phyloP scores from a whole-genome alignment of 345 rosid species.

The Turnera subulata region DNA sequence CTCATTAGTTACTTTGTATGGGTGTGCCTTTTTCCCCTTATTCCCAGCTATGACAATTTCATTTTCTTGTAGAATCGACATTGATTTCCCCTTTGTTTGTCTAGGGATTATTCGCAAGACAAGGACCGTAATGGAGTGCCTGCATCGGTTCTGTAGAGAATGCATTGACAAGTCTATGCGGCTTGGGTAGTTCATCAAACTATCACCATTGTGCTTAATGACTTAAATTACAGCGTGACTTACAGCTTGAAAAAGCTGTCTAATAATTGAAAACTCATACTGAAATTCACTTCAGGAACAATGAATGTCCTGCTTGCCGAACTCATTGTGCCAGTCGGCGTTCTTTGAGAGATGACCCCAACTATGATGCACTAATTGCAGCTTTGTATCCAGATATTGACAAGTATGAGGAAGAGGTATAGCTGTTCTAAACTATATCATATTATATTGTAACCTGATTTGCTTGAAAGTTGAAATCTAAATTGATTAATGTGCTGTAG shows the following conservation, averaged over 20 bases:
- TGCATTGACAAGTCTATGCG: slow-evolving; percentile 88
- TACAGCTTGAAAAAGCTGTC: not conserved
- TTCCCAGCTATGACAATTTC: not conserved
- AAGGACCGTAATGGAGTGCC: slow-evolving; percentile 68
- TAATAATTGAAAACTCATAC: not conserved
- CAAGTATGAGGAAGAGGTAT: slow-evolving; percentile 70
- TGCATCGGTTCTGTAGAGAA: slow-evolving; percentile 42
- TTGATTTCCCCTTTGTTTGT: slow-evolving; percentile 12
- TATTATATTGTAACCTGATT: slow-evolving; percentile 7
- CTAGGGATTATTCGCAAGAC: slow-evolving; percentile 78
- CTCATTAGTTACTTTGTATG: not conserved
- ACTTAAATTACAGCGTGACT: not conserved
- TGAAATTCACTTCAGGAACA: slow-evolving; percentile 51
- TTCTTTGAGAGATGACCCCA: slow-evolving; percentile 78
- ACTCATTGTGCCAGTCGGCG: slow-evolving; percentile 80
- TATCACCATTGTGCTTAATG: slow-evolving; percentile 1
- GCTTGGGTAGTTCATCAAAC: slow-evolving; percentile 33
- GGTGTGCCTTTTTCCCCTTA: not conserved
- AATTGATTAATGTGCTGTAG: slow-evolving; percentile 22
- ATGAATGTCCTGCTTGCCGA: slow-evolving; percentile 89
- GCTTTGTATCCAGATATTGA: slow-evolving; percentile 63
- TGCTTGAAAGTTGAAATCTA: slow-evolving; percentile 6
- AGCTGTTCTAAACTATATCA: slow-evolving; percentile 8
- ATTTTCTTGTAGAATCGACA: slow-evolving; percentile 1
- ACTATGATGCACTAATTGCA: slow-evolving; percentile 71